These are phyloP conservation scores for Barnettozyma hawaiiensis DNA, from an alignment of 1,139 yeast species.

Conservation along the genomic window DNA sequence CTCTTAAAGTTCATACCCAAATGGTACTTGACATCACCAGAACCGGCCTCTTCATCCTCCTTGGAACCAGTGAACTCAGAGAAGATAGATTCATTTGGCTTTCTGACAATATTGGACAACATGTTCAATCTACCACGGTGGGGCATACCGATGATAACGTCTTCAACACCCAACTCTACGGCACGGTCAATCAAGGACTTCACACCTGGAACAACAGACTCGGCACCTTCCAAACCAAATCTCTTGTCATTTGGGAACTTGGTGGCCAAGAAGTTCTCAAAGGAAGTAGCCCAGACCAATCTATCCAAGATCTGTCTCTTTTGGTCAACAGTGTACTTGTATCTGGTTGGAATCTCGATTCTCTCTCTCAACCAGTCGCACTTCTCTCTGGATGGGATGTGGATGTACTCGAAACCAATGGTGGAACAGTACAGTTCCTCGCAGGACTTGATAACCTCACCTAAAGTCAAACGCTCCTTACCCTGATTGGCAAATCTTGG, in stretches of 20 bases:
- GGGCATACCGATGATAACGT: constrained; percentile 98
- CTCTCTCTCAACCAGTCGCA: constrained; percentile 99
- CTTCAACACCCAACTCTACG: constrained; percentile 91
- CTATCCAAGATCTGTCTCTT: constrained; percentile 96
- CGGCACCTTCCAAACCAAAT: constrained; percentile 98
- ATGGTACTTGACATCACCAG: constrained; percentile 99
- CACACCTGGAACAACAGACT: constrained; percentile 93
- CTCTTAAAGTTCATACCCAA: constrained; percentile 98
- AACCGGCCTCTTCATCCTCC: constrained; percentile 72
- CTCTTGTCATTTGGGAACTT: constrained; percentile 98
- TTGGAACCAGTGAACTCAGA: constrained; percentile 92
- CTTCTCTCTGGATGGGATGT: constrained; percentile 90
- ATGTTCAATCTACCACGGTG: constrained; percentile 98
- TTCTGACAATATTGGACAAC: constrained; percentile 96
- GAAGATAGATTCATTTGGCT: constrained; percentile 96
- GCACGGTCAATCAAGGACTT: constrained; percentile 92
- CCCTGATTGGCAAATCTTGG: constrained; percentile 81
- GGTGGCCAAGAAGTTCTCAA: constrained; percentile 86
- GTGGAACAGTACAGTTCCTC: constrained; percentile 83
- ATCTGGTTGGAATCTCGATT: constrained; percentile 88
- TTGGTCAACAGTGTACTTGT: constrained; percentile 76
- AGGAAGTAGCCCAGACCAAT: constrained; percentile 92
- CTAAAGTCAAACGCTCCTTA: constrained; percentile 58
- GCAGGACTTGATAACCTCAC: constrained; percentile 72
- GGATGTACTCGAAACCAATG: constrained; percentile 93